Conservation (phyloP, 129 eudicot species). For the Glebionis coronaria region DNA sequence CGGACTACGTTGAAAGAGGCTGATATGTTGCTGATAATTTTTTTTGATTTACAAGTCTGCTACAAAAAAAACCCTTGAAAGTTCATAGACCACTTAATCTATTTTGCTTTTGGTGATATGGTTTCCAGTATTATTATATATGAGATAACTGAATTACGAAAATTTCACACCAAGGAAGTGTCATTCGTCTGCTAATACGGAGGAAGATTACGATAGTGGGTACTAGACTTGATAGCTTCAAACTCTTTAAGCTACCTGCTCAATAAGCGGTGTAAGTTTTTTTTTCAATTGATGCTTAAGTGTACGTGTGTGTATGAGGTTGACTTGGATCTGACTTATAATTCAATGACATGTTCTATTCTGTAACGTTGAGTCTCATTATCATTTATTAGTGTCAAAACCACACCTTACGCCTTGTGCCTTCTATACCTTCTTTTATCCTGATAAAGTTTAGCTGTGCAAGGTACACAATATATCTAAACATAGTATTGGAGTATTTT, state of each 20-base stretch:
- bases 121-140: too few species aligned
- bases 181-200: constrained; percentile 63
- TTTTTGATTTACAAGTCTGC: too few species aligned
- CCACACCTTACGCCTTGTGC: not conserved
- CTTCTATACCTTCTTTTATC: not conserved
- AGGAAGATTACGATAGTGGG: constrained; percentile 74
- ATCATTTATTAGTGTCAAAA: not conserved
- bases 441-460: not conserved
- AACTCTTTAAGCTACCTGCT: constrained; percentile 59
- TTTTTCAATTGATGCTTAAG: not conserved
- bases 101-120: too few species aligned
- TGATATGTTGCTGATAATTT: too few species aligned
- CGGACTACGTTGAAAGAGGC: too few species aligned
- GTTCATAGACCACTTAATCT: too few species aligned
- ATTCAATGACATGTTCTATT: not conserved
- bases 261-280: constrained; percentile 38
- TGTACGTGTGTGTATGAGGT: not conserved
- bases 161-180: too few species aligned
- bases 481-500: not conserved
- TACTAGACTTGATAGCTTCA: constrained; percentile 72
- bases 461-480: not conserved
- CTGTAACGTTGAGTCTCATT: not conserved
- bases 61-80: too few species aligned
- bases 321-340: not conserved
- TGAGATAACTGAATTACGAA: too few species aligned